These are phyloP conservation scores for Hippophae rhamnoides DNA, from an alignment of 306 rosid genomes.

Conservation along the genomic window DNA sequence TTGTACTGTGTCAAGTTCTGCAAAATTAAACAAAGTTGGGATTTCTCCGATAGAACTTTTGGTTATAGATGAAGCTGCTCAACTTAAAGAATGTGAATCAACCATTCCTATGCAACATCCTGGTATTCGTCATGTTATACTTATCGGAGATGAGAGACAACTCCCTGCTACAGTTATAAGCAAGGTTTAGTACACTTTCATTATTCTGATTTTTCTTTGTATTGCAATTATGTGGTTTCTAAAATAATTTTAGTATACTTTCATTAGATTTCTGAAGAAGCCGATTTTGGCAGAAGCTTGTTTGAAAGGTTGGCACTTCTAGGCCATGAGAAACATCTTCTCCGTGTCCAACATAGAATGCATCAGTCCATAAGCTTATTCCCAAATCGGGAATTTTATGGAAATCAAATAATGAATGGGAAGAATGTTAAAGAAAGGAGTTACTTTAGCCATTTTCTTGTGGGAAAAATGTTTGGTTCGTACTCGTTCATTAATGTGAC, in stretches of 20 bases:
- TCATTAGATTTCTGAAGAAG: slow-evolving; percentile 35
- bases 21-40: slow-evolving; percentile 24
- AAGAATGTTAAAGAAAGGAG: slow-evolving; percentile 28
- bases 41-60: slow-evolving; percentile 32
- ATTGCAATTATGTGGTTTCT: neutral
- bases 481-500: slow-evolving; percentile 51
- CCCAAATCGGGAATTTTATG: slow-evolving; percentile 53
- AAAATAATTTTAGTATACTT: neutral
- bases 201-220: neutral
- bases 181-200: slow-evolving; percentile 25
- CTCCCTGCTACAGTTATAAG: slow-evolving; percentile 54
- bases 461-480: slow-evolving; percentile 45
- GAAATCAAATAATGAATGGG: slow-evolving; percentile 35
- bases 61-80: slow-evolving; percentile 73
- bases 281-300: slow-evolving; percentile 57
- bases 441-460: slow-evolving; percentile 36
- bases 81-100: slow-evolving; percentile 66
- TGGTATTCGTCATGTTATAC: slow-evolving; percentile 37
- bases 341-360: slow-evolving; percentile 61
- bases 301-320: slow-evolving; percentile 41
- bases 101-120: slow-evolving; percentile 52
- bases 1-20: slow-evolving; percentile 58
- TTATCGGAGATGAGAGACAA: slow-evolving; percentile 68
- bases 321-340: slow-evolving; percentile 43
- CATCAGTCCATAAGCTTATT: slow-evolving; percentile 57